Percentiles rank a stretch among this genome's conserved stretches.
Conservation (phyloP, 2,329 filamentous ascomycete genomes). For the Thelonectria olida region DNA sequence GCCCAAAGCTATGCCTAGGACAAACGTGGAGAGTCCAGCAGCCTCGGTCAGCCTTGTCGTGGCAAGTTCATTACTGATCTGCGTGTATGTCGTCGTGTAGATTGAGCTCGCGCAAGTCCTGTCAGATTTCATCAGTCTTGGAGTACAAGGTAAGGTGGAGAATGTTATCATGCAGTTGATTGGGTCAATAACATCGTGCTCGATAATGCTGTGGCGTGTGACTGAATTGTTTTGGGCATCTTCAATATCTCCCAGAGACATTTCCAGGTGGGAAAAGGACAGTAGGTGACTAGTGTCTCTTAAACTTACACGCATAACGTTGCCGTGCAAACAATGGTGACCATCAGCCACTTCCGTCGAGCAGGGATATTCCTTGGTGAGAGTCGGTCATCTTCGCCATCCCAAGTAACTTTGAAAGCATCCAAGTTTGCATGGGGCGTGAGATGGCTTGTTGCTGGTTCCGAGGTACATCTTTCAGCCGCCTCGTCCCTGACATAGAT, state of each 20-base stretch:
- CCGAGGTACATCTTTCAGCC: background rate
- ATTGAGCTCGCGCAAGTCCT: slow-evolving; percentile 83
- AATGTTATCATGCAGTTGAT: background rate
- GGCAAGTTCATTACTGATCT: slow-evolving; percentile 30
- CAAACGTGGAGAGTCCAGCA: slow-evolving; percentile 29
- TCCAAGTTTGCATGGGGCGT: background rate
- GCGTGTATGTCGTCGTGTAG: slow-evolving; percentile 56
- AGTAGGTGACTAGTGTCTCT: background rate
- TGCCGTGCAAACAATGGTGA: background rate
- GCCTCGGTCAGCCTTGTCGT: slow-evolving; percentile 19
- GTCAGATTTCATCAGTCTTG: too few species aligned
- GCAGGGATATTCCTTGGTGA: background rate
- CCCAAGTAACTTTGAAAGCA: background rate
- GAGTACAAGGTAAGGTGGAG: background rate
- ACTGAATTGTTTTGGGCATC: too few species aligned
- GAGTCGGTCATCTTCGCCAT: background rate
- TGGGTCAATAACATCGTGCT: too few species aligned
- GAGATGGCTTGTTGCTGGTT: background rate
- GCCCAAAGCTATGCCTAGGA: slow-evolving; percentile 64
- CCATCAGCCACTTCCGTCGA: slow-evolving; percentile 1
- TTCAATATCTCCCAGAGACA: too few species aligned
- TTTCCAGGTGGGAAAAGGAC: too few species aligned
- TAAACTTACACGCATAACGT: slow-evolving; percentile 9
- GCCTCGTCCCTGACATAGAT: too few species aligned
- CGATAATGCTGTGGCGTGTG: too few species aligned